Base-by-base conservation (phyloP, 179 eudicot species). In the Amaranthus tricolor region DNA sequence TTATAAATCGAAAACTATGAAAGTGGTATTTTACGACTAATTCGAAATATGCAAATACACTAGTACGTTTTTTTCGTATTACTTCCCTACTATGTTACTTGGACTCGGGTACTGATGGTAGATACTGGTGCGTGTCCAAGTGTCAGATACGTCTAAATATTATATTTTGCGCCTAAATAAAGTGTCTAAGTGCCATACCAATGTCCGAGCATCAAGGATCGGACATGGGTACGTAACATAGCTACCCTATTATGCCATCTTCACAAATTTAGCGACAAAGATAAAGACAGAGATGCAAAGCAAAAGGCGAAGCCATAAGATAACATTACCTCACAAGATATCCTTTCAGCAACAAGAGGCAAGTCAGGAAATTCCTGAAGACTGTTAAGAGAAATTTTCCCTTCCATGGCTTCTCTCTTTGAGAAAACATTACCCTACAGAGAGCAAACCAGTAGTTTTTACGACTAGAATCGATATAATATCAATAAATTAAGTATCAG, bases 241-340 rank as follows among this genome's bases (percentile, higher is more conserved):
- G 40, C 40, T 31, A 2, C 40, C 3, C 40, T 31, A 31, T 31
- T 60, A 9, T 15, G 19, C 24, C 9, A 60, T 60, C 24, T 24
- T 20, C 24, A 60, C 31, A 6, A 4, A 6, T 0, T 31, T 31
- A 31, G 40, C 40, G 40, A 31, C 40, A 31, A 31, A 31, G 40
- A 31, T 31, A 19, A 57, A 15, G 13, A 6, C 54, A 24, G 5
- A 47, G 47, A 0, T 59, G 47, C 48, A 60, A 5, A 48, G 0
- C 11, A 66, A 8, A 10, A 17, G 7, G 55, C 5, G 15, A 7
- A 15, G 40, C 10, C 40, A 1, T n/a, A n/a, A 17, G 9, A n/a
- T 48, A 15, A 13, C n/a, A 21, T 58, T 5, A 90, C 90, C 90
- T 88, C 90, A 62, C 84, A 66, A 49, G 86, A 73, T 53, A 90